Evolutionary conservation across 805 yeast genomes (phyloP), one percentile per base, ranked within the genome.

Genomic region (Candida insectalens): DNA sequence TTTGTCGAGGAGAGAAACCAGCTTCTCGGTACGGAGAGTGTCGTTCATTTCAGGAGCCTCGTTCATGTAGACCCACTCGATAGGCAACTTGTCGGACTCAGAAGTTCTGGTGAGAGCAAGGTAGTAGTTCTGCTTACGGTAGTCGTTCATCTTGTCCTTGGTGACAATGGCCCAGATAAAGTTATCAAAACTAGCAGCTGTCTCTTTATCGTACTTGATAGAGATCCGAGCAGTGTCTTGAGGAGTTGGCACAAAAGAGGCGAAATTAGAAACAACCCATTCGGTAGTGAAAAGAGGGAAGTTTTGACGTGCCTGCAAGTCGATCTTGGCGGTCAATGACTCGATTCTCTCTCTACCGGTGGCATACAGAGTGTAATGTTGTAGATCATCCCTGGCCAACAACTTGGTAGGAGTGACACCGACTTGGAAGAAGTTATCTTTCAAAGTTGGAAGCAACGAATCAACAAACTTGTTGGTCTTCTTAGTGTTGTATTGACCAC

Each of bases 1-100:
- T 10, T 39, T 32, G 10, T 48, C 42, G 38, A 75, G 51, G 20
- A 73, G 60, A 21, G 63, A 63, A 19, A 62, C 58, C 34, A 78
- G 65, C 40, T 69, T 71, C 19, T 63, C 60, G 34, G 75, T 67
- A 44, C 69, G 66, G 34, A 83, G 60, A 37, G 72, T 62, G 4
- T 75, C 84, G 44, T 79, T 85, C 62, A 83, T 67, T 55, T 89
- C 97, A 40, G 77, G 68, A 37, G 74, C 74, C 65, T 92, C 99
- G 46, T 82, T 67, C 97, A 92, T 88, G 61, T 74, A 84, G 19
- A 84, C 95, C 51, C 69, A 83, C 42, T 81, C 74, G 29, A 60
- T 47, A 23, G 96, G 95, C 46, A 89, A 64, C 44, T 71, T 67
- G 19, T 68, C 54, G 18, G 81, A 74, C 53, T 85, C 94, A 27